Percentiles rank a stretch among this genome's conserved stretches.
phyloP scores from a whole-genome alignment of 2,329 filamentous ascomycete genomes.

The Fusarium euwallaceae region DNA sequence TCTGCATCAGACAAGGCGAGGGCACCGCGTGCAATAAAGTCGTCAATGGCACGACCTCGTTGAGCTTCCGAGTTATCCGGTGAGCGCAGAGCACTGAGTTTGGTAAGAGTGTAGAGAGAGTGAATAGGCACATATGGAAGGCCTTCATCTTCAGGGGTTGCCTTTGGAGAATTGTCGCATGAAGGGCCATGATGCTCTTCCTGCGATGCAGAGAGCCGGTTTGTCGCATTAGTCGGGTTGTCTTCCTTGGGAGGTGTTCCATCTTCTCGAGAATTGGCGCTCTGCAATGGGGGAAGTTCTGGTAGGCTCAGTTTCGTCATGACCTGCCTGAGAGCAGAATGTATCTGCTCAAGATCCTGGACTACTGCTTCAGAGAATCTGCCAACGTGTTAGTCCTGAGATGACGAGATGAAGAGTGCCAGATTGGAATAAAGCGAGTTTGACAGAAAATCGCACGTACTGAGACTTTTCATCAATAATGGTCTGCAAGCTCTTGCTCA shows the following conservation, averaged over 20 bases:
- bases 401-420: no score
- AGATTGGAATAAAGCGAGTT: not conserved
- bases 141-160: constrained; percentile 50
- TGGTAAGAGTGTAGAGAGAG: constrained; percentile 55
- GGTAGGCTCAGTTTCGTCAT: constrained; percentile 44
- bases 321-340: constrained; percentile 42
- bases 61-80: constrained; percentile 47
- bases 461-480: constrained; percentile 58
- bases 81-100: constrained; percentile 53
- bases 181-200: constrained; percentile 43
- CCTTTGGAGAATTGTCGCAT: constrained; percentile 48
- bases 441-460: constrained; percentile 32
- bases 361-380: constrained; percentile 38
- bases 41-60: constrained; percentile 43
- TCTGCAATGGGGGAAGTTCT: constrained; percentile 41
- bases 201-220: constrained; percentile 25
- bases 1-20: constrained; percentile 63
- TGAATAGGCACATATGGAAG: constrained; percentile 56
- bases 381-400: not conserved
- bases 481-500: constrained; percentile 58
- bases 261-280: constrained; percentile 39
- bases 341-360: constrained; percentile 45
- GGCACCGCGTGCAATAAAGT: constrained; percentile 56
- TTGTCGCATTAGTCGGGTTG: not conserved
- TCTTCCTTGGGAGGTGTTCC: constrained; percentile 44